Percentiles rank a stretch among this genome's conserved stretches.
Evolutionary conservation across 805 yeast species (phyloP).

Genomic region (Candida sphagnicola): DNA sequence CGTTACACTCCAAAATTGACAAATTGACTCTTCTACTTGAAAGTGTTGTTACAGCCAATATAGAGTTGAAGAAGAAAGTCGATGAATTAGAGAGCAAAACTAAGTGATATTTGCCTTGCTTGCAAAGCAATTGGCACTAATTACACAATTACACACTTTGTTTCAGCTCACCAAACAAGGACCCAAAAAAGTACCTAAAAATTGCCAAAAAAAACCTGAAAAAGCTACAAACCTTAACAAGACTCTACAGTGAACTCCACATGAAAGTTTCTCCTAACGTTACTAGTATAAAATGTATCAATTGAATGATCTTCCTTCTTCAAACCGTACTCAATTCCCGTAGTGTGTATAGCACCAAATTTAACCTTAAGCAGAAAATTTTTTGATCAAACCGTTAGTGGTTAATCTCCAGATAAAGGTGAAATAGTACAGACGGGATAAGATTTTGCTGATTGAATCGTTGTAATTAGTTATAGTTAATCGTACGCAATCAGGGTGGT

Average conservation of each 20-base stretch:
- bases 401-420: background rate
- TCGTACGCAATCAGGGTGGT: background rate
- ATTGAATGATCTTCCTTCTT: too few species aligned
- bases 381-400: background rate
- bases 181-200: too few species aligned
- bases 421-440: background rate
- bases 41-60: conserved; percentile 32
- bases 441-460: background rate
- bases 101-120: too few species aligned
- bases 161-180: too few species aligned
- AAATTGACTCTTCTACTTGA: conserved; percentile 39
- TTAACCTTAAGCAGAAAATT: background rate
- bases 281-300: too few species aligned
- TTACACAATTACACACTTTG: too few species aligned
- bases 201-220: too few species aligned
- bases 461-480: background rate
- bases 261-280: too few species aligned
- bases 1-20: conserved; percentile 50
- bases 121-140: too few species aligned
- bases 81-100: conserved; percentile 1
- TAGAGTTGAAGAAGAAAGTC: conserved; percentile 18
- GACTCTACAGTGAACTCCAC: too few species aligned
- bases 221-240: too few species aligned
- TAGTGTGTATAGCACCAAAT: background rate
- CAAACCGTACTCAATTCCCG: too few species aligned